Evolutionary conservation across 2,329 filamentous ascomycete genomes (phyloP).

Genomic region (Pseudovirgaria hyperparasitica): DNA sequence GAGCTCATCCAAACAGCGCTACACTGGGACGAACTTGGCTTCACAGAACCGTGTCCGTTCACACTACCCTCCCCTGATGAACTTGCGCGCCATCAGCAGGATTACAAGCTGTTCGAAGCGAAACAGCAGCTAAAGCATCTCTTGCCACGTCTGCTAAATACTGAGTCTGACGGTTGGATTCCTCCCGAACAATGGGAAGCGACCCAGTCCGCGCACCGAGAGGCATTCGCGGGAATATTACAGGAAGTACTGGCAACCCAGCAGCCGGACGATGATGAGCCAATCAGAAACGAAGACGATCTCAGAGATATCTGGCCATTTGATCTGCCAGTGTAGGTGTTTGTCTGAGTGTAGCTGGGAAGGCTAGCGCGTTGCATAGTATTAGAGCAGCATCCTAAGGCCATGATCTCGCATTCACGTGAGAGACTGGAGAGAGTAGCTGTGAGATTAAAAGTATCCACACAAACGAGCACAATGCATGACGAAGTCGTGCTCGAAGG

Average conservation of each 20-base stretch:
- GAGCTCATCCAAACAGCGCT: slow-evolving; percentile 27
- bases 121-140: slow-evolving; percentile 16
- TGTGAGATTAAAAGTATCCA: no score
- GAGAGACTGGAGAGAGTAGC: no score
- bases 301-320: slow-evolving; percentile 25
- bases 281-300: slow-evolving; percentile 17
- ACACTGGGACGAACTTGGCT: slow-evolving; percentile 26
- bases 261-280: slow-evolving; percentile 20
- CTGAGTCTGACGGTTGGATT: slow-evolving; percentile 24
- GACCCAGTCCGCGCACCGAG: slow-evolving; percentile 15
- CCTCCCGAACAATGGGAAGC: slow-evolving; percentile 21
- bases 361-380: no score
- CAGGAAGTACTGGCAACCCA: slow-evolving; percentile 17
- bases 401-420: no score
- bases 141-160: slow-evolving; percentile 18
- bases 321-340: slow-evolving; percentile 11
- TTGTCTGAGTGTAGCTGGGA: slow-evolving; percentile 1
- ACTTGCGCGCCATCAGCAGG: slow-evolving; percentile 14
- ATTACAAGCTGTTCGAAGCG: slow-evolving; percentile 21
- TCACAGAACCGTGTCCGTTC: slow-evolving; percentile 21
- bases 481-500: no score
- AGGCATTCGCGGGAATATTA: slow-evolving; percentile 19
- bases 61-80: slow-evolving; percentile 14
- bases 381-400: no score
- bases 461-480: no score